A percentile compares a stretch with the other conserved stretches of the same genome.
Evolutionary conservation across 768 basidiomycete species (phyloP).

Genomic region (Pulveroboletus sp.): DNA sequence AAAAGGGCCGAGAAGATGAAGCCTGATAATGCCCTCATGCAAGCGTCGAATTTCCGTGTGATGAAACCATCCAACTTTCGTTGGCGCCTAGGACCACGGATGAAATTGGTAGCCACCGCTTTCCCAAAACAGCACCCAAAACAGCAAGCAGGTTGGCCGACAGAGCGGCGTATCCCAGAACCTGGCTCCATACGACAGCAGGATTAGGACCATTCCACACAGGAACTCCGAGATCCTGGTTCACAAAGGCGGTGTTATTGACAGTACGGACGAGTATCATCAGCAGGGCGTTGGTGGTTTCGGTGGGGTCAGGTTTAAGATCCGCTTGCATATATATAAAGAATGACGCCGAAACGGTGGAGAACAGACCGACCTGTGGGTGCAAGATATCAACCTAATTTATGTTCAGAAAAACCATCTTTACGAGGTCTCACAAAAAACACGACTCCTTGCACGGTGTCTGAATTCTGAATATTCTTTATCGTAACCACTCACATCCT

Average conservation of each 20-base stretch:
- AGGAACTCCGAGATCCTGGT: slow-evolving; percentile 2
- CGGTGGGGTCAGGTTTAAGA: slow-evolving; percentile 29
- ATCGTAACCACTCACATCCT: not conserved
- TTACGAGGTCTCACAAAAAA: not conserved
- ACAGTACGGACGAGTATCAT: slow-evolving; percentile 13
- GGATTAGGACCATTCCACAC: slow-evolving; percentile 18
- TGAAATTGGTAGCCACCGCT: slow-evolving; percentile 15
- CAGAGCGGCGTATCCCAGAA: slow-evolving; percentile 20
- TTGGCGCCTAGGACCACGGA: slow-evolving; percentile 15
- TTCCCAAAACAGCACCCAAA: slow-evolving; percentile 19
- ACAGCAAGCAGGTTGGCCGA: slow-evolving; percentile 23
- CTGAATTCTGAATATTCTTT: not conserved
- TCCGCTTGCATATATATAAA: slow-evolving; percentile 34
- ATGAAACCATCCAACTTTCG: slow-evolving; percentile 16
- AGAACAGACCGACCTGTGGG: slow-evolving; percentile 39
- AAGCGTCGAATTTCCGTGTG: slow-evolving; percentile 15
- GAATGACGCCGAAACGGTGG: slow-evolving; percentile 37
- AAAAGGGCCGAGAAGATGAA: slow-evolving; percentile 22
- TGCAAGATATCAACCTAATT: not conserved
- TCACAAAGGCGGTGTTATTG: slow-evolving; percentile 10
- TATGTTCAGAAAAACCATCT: not conserved
- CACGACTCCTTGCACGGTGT: slow-evolving; percentile 1
- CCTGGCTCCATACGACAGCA: slow-evolving; percentile 13
- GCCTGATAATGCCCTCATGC: slow-evolving; percentile 12
- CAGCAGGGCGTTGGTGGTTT: slow-evolving; percentile 28